Evolutionary conservation across 2,329 filamentous ascomycete species (phyloP).

Genomic region (Claviceps pazoutovae): DNA sequence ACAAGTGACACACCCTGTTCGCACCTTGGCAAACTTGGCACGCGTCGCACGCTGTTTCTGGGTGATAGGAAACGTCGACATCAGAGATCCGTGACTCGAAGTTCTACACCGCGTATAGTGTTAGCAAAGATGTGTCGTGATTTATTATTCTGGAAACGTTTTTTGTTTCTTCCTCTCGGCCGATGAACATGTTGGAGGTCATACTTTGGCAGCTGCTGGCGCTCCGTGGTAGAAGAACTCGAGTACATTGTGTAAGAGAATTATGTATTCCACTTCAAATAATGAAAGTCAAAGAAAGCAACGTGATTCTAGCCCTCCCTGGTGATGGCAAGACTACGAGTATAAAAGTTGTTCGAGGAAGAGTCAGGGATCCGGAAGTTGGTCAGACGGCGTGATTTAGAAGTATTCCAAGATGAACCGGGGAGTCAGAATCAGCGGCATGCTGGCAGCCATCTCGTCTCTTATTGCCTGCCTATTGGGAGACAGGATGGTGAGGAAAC

Average conservation of each 20-base stretch:
- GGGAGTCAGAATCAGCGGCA: neutral
- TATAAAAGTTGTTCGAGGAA: neutral
- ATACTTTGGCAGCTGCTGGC: slow-evolving; percentile 1
- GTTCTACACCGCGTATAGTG: neutral
- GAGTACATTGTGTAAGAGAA: slow-evolving; percentile 1
- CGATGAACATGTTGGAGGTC: neutral
- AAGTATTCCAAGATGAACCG: neutral
- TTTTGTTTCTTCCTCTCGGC: neutral
- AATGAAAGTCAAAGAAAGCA: neutral
- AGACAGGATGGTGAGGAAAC: neutral
- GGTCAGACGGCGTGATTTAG: neutral
- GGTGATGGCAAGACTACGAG: neutral
- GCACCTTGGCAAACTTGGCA: slow-evolving; percentile 18
- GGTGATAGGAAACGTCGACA: slow-evolving; percentile 7
- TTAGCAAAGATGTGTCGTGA: neutral
- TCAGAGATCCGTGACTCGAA: slow-evolving; percentile 4
- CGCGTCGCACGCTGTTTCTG: slow-evolving; percentile 10
- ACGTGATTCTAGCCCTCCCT: too few relatives aligned
- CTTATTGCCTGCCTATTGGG: neutral
- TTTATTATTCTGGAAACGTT: neutral
- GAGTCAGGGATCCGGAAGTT: neutral
- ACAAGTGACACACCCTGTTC: slow-evolving; percentile 20
- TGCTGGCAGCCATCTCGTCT: neutral
- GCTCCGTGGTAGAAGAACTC: neutral
- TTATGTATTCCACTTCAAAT: too few relatives aligned